Base-by-base conservation (phyloP, 495 filamentous ascomycete species). In the Terfezia boudieri region DNA sequence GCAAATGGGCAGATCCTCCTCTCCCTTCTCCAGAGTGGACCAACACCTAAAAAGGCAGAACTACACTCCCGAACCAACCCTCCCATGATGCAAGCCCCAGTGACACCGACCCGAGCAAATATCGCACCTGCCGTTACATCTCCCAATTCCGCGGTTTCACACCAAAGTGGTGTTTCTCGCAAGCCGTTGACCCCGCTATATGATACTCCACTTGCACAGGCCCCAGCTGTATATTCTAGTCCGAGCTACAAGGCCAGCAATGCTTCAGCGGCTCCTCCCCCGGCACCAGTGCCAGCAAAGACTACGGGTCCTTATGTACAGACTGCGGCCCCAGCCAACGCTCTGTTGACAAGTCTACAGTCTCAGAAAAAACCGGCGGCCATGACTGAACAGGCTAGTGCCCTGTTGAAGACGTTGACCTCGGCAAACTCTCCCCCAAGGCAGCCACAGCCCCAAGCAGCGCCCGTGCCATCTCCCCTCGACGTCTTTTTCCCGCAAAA, bases 151-250 rank as follows among this genome's bases (percentile, higher is more conserved):
- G 65, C 79, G 80, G 53, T 71, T 69, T 23, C 79, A 58, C 1
- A 76, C 26, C 26, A 32, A 32, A 32, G 2, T 32, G 26, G 26
- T 32, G 26, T 32, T 4, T 32, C 7, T 32, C 26, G 26, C 26
- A 69, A 41, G 75, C 76, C 20, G 66, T 67, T 59, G 76, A 73
- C 59, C 80, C 73, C 55, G 78, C 78, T 14, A 82, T 69, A 50
- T 61, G 70, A 63, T 82, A 83, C 0, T 68, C 66, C 50, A 74
- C 75, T 59, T 76, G 35, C 56, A 8, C 55, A 22, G 11, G 53
- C 36, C 9, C 51, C 16, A 20, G 32, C 20, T 20, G 17, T 4
- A 0, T 46, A 46, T 46, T 1, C 41, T 46, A 46, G 17, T 9
- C 41, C 41, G 1, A 46, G 14, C 12, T 5, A 14, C 12, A 20